phyloP scores from a whole-genome alignment of 2,329 filamentous ascomycete genomes.

The Ophiobolus disseminans region DNA sequence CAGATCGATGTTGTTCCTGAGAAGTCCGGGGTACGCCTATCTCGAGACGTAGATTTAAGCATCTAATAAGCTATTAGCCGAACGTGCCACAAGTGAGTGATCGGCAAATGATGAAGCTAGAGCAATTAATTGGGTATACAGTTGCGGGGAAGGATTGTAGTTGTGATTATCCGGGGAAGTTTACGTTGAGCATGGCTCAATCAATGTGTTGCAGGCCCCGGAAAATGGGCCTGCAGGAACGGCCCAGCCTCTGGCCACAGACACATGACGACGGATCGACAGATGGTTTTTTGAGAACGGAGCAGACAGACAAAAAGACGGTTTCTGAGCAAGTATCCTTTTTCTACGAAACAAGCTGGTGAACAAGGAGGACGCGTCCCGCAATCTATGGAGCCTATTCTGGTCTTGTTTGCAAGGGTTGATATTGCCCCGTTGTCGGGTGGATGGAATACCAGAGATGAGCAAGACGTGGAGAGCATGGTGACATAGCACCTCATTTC shows the following conservation, averaged over 20 bases:
- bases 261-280: background rate
- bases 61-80: conserved; percentile 36
- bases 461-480: background rate
- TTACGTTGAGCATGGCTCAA: conserved; percentile 3
- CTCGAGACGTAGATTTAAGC: conserved; percentile 24
- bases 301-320: background rate
- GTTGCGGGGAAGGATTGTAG: conserved; percentile 17
- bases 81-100: conserved; percentile 7
- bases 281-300: background rate
- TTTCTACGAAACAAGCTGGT: background rate
- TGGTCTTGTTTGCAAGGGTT: background rate
- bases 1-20: background rate
- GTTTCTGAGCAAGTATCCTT: background rate
- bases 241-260: background rate
- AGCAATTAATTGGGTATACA: conserved; percentile 21
- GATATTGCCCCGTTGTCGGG: background rate
- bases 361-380: background rate
- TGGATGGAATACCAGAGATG: conserved; percentile 1
- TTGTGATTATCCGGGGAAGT: conserved; percentile 22
- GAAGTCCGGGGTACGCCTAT: background rate
- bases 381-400: background rate
- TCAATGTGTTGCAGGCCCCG: conserved; percentile 9
- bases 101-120: conserved; percentile 16
- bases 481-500: conserved; percentile 10
- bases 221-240: conserved; percentile 2